Base-by-base conservation (phyloP, 108 stramenopile species). In the Parietichytrium sp. region DNA sequence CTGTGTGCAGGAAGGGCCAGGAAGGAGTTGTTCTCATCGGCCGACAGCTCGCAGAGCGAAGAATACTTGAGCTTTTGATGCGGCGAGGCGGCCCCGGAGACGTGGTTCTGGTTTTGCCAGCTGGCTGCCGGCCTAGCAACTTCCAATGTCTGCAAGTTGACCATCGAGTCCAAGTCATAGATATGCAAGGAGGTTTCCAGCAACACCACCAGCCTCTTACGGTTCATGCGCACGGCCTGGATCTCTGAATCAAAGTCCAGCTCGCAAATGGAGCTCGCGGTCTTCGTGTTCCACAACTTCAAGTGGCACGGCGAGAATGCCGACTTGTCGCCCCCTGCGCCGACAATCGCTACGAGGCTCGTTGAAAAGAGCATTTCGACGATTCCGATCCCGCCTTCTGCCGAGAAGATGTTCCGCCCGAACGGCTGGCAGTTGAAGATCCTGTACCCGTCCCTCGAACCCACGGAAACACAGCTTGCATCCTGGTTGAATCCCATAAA, bases 301-400 rank as follows among this genome's bases (percentile, higher is more conserved):
- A 88, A 80, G 31, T 86, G 82, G 6, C 87, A 85, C 20, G 87
- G 87, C 38, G 85, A 85, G 48, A 85, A 86, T 15, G 83, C 82
- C 20, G 84, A 82, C 8, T 86, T 31, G 45, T 88, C 86, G 15
- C 87, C 86, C 15, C 83, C 85, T n/a, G n/a, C n/a, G 10, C 87
- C 86, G 29, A 87, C 87, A n/a, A 88, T 79, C 18, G 86, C 87
- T 3, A 88, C 85, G 18, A 88, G 86, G 48, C 86, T 87, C 16
- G 87, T 85, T 83, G 86, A 87, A 78, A 85, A 88, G 25, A 88
- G 85, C 87, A 88, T 88, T 82, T 88, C 87, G 23, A 86, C 87
- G n/a, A 83, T 61, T 10, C 84, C 84, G 30, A 88, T 85, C 48
- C 87, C 87, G 20, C 86, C 87, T 48, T 81, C 80, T 54, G 80